Conservation (phyloP, 345 rosid genomes). For the Citrus maxima region DNA sequence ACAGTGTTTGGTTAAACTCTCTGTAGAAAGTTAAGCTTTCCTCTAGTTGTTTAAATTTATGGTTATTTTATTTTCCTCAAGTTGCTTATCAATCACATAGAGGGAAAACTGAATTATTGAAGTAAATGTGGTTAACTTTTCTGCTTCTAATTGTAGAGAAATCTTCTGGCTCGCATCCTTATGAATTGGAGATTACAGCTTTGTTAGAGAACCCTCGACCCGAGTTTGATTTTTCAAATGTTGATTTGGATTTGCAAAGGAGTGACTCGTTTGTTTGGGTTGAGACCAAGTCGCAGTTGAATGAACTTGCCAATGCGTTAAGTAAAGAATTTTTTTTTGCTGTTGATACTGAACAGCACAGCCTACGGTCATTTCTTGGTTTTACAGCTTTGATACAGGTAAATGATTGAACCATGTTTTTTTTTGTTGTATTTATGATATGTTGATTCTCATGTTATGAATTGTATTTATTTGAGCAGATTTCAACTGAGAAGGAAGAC, state of each 20-base stretch:
- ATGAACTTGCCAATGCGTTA: conserved; percentile 60
- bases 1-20: neutral
- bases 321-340: conserved; percentile 52
- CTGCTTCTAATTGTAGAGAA: conserved; percentile 37
- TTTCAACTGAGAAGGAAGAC: conserved; percentile 61
- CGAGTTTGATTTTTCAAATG: conserved; percentile 29
- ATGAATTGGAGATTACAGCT: conserved; percentile 51
- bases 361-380: conserved; percentile 76
- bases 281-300: conserved; percentile 56
- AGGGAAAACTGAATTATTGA: neutral
- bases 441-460: neutral
- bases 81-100: neutral
- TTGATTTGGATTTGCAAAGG: conserved; percentile 35
- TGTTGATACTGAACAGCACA: conserved; percentile 94
- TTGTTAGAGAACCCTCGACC: conserved; percentile 48
- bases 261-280: conserved; percentile 61
- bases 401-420: neutral
- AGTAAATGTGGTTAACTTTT: neutral
- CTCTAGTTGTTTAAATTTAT: neutral
- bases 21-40: neutral
- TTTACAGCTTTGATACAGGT: conserved; percentile 93
- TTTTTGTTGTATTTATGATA: neutral
- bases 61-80: neutral
- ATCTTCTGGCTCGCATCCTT: conserved; percentile 54
- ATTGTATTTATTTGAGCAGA: conserved; percentile 30